Evolutionary conservation across 2,329 filamentous ascomycete genomes (phyloP), one percentile per base, ranked within the genome.

Genomic region (Berkeleyomyces rouxiae): DNA sequence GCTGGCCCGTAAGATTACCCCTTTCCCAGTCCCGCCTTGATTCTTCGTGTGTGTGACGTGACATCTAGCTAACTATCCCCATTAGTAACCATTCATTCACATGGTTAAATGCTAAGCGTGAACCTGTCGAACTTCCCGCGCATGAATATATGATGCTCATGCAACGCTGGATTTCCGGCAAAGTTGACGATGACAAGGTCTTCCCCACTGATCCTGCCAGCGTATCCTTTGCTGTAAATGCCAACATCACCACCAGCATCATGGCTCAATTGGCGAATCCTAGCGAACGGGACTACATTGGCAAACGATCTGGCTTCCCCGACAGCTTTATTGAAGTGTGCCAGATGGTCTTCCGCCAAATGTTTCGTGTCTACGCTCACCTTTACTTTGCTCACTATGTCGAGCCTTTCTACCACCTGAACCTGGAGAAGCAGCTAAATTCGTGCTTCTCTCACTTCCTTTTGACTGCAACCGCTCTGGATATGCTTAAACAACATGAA

Each of bases 311-410:
- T 65, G 92, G 92, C 3, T 99, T 99, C 74, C 93, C 93, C 2
- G 83, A 87, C 67, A 88, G 89, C 67, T 97, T 96, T 73, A 80
- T 92, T 68, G 83, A 86, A 66, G 90, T 96, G 68, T 93, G 92
- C 78, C 90, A 95, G 77, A 86, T 86, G 67, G 93, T 96, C 70
- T 92, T 96, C 77, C 87, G 91, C 69, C 93, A 96, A 75, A 97
- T 99, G 87, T 97, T 99, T 79, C 88, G 93, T 65, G 92, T 96
- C 68, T 99, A 99, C 71, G 87, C 93, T 58, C 93, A 99, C 74
- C 84, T 99, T 65, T 99, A 99, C 78, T 96, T 95, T 82, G 89
- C 91, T 63, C 93, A 99, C 74, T 99, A 89, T 74, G 77, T 85
- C 65, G 87, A 90, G 67, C 87, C 87, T 4, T 90, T 90, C 74